Evolutionary conservation across 2,329 filamentous ascomycete genomes (phyloP), one percentile per base, ranked within the genome.

Genomic region (Dothideomycetes sp.): DNA sequence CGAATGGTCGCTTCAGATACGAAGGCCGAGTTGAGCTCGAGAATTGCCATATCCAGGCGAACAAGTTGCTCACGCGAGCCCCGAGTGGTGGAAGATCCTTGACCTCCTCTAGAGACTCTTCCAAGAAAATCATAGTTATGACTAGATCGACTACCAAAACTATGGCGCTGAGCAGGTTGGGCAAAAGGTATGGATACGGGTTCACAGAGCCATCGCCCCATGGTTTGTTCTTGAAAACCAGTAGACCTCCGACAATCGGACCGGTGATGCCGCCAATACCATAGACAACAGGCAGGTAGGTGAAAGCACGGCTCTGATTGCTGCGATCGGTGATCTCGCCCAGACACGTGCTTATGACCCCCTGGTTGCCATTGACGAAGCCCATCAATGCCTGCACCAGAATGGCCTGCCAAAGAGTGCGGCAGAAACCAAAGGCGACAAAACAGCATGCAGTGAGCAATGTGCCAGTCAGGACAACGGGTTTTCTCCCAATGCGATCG

Each of bases 211-310:
- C 64, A 15, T 62, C 58, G 18, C 70, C 59, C 49, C 76, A 72
- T 1, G 74, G 75, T 37, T 74, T 72, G 19, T 75, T 56, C 34
- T 69, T 70, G 33, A 79, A 75, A 0, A 94, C 83, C 40, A 96
- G 63, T 31, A 95, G 58, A 0, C 91, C 91, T 11, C 91, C 91
- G n/a, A 96, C 63, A 2, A 93, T 78, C 1, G 91, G 91, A 0
- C 91, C 91, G 0, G 88, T 91, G 45, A 98, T 94, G 32, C 84
- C 85, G 14, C 91, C 91, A 24, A 98, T 69, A 3, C 89, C 89
- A 60, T 98, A 98, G n/a, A 96, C 81, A 30, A 96, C 82, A 0
- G 91, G 91, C 31, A 98, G 68, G 65, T 94, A 98, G 2, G 84
- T 91, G 53, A 98, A 98, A 0, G 87, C 91, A 38, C 75, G 75